phyloP scores from a whole-genome alignment of 805 yeast genomes.

The Candida multigemmis region DNA sequence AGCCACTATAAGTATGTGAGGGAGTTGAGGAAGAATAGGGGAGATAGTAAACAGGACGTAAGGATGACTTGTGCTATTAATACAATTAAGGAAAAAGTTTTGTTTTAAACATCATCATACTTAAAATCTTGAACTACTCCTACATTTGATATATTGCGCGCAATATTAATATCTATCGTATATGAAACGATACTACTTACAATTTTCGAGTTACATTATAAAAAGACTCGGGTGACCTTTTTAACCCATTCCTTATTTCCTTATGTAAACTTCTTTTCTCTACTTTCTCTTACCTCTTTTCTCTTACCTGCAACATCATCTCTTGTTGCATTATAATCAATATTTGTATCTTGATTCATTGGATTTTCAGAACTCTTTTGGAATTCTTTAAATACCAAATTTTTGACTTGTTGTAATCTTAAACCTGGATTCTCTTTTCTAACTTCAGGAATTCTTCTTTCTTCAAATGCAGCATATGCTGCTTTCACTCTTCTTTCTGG shows the following conservation, averaged over 20 bases:
- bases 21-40: too few relatives aligned
- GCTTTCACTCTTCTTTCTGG: slow-evolving; percentile 87
- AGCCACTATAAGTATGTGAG: too few relatives aligned
- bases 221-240: too few relatives aligned
- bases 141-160: too few relatives aligned
- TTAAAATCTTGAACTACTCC: too few relatives aligned
- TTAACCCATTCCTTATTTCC: not conserved
- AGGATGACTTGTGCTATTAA: too few relatives aligned
- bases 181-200: too few relatives aligned
- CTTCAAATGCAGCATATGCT: slow-evolving; percentile 66
- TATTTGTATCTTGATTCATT: slow-evolving; percentile 66
- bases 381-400: slow-evolving; percentile 69
- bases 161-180: too few relatives aligned
- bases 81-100: too few relatives aligned
- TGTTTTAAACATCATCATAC: too few relatives aligned
- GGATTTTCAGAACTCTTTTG: slow-evolving; percentile 77
- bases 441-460: slow-evolving; percentile 59
- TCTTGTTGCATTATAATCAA: slow-evolving; percentile 51
- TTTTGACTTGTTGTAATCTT: slow-evolving; percentile 70
- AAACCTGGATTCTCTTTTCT: slow-evolving; percentile 74
- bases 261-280: slow-evolving; percentile 33
- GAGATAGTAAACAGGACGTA: too few relatives aligned
- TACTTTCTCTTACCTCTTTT: slow-evolving; percentile 37
- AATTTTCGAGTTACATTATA: too few relatives aligned
- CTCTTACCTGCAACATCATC: slow-evolving; percentile 40